These are phyloP conservation scores for Thielaviopsis populi DNA, from an alignment of 2,329 filamentous ascomycete genomes.

Conservation along the genomic window DNA sequence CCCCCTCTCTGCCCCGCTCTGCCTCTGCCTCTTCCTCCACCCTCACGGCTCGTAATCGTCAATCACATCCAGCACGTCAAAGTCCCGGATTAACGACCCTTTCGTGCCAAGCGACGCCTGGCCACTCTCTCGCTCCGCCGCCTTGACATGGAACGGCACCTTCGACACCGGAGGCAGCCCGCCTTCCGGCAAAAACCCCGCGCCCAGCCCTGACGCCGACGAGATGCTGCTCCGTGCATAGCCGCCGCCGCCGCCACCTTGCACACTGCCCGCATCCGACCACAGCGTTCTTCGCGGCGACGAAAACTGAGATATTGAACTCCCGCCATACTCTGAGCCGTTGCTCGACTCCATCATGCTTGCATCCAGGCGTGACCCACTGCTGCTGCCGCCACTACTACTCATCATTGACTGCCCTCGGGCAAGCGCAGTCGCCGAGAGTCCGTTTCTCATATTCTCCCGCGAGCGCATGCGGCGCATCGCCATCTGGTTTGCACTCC, in stretches of 20 bases:
- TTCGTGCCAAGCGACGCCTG: slow-evolving; percentile 19
- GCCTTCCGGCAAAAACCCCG: slow-evolving; percentile 12
- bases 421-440: background rate
- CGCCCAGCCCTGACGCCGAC: slow-evolving; percentile 10
- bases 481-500: background rate
- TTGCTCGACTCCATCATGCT: slow-evolving; percentile 19
- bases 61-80: slow-evolving; percentile 25
- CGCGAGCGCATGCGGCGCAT: slow-evolving; percentile 17
- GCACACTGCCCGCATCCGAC: slow-evolving; percentile 11
- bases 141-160: background rate
- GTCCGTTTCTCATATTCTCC: slow-evolving; percentile 14
- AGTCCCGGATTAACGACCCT: slow-evolving; percentile 25
- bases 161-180: slow-evolving; percentile 18
- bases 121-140: background rate
- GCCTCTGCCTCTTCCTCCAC: background rate
- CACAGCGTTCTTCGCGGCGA: slow-evolving; percentile 7
- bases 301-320: slow-evolving; percentile 2
- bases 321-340: slow-evolving; percentile 7
- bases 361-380: slow-evolving; percentile 17
- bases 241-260: slow-evolving; percentile 7
- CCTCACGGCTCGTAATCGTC: slow-evolving; percentile 19
- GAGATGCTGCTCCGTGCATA: slow-evolving; percentile 17
- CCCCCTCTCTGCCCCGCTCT: background rate
- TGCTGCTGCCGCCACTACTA: background rate
- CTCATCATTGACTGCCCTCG: background rate